Percentiles rank a stretch among this genome's conserved stretches.
Conservation (phyloP, 139 green algal species). For the Chlamydomonas incerta region DNA sequence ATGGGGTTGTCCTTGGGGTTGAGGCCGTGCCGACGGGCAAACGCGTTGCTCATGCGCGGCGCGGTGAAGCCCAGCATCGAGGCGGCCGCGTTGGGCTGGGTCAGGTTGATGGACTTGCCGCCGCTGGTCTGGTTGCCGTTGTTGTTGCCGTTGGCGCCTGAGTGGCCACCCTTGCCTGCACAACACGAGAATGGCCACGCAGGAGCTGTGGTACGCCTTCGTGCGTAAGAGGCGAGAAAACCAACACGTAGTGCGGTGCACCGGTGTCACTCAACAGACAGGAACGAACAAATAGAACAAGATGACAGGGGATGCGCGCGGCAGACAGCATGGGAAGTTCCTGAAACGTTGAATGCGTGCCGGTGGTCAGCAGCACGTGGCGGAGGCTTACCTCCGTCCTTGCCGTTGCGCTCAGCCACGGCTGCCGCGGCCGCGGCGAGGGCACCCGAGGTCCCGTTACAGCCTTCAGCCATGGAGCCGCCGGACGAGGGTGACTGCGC, state of each 20-base stretch:
- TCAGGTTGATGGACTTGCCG: constrained; percentile 23
- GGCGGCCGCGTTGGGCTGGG: constrained; percentile 27
- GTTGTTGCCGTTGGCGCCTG: background rate
- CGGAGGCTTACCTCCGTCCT: background rate
- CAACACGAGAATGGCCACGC: no score
- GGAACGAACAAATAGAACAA: no score
- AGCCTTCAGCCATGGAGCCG: constrained; percentile 1
- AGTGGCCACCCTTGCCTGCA: background rate
- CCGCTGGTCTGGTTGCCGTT: background rate
- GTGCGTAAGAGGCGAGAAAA: no score
- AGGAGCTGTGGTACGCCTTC: no score
- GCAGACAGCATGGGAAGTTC: no score
- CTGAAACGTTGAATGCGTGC: no score
- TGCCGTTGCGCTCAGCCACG: background rate
- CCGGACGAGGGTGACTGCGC: constrained; percentile 12
- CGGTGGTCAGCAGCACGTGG: no score
- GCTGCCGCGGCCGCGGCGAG: background rate
- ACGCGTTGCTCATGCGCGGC: constrained; percentile 83
- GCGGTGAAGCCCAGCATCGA: constrained; percentile 54
- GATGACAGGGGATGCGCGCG: no score
- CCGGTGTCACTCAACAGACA: no score
- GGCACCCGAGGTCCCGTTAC: no score
- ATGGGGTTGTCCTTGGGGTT: constrained; percentile 72
- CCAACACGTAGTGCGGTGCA: no score
- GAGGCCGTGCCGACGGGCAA: constrained; percentile 81